Conservation (phyloP, 192 early-diverging fungal genomes). For the Linnemannia zychae region DNA sequence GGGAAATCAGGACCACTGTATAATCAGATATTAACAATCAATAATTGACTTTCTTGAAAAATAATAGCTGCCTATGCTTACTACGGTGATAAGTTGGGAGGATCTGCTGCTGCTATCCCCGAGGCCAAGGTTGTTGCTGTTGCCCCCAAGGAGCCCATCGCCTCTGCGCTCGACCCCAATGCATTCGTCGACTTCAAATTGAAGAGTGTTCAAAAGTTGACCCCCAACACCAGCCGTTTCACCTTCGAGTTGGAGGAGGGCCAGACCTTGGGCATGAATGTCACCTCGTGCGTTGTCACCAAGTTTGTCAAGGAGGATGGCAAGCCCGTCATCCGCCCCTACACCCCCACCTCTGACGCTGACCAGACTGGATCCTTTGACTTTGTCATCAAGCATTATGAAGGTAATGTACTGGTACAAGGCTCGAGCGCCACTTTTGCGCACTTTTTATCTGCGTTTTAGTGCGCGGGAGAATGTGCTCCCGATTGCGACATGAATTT, state of each 20-base stretch:
- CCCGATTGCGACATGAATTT: conserved; percentile 1
- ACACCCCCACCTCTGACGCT: conserved; percentile 75
- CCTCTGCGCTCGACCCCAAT: conserved; percentile 60
- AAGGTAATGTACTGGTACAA: conserved; percentile 16
- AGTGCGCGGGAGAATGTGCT: background rate
- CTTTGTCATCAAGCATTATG: conserved; percentile 80
- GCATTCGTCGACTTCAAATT: conserved; percentile 69
- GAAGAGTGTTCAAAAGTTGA: conserved; percentile 52
- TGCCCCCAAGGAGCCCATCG: conserved; percentile 23
- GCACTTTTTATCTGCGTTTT: background rate
- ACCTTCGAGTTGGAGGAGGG: conserved; percentile 54
- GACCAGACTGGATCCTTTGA: conserved; percentile 72
- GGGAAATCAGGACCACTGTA: background rate
- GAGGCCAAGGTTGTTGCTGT: conserved; percentile 12
- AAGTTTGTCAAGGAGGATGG: conserved; percentile 77
- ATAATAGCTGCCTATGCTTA: conserved; percentile 44
- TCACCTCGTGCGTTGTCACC: conserved; percentile 80
- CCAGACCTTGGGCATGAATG: conserved; percentile 79
- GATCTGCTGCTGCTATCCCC: conserved; percentile 5
- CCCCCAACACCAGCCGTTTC: conserved; percentile 41
- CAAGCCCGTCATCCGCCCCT: conserved; percentile 80
- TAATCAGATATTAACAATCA: background rate
- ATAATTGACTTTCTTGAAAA: background rate
- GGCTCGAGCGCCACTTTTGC: background rate
- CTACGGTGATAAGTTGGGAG: conserved; percentile 43